These are phyloP conservation scores for Austroboletus eburneus DNA, from an alignment of 768 basidiomycete genomes.

Conservation along the genomic window DNA sequence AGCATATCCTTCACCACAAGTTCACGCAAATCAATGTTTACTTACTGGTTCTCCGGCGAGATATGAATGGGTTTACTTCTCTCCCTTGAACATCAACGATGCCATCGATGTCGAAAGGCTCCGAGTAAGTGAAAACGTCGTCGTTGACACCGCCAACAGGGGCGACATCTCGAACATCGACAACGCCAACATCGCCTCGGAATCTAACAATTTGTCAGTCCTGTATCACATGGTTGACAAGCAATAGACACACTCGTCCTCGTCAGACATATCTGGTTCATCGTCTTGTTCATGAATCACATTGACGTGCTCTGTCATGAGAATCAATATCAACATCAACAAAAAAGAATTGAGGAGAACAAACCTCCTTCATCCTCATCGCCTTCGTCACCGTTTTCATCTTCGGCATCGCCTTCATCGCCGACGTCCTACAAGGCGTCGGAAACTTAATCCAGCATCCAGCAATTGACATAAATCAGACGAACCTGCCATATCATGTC, in stretches of 20 bases:
- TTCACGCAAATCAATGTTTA: neutral
- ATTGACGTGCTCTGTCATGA: slow-evolving; percentile 43
- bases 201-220: slow-evolving; percentile 32
- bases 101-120: slow-evolving; percentile 46
- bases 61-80: slow-evolving; percentile 38
- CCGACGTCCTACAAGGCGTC: slow-evolving; percentile 45
- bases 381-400: slow-evolving; percentile 62
- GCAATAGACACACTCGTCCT: slow-evolving; percentile 50
- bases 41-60: slow-evolving; percentile 48
- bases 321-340: slow-evolving; percentile 12
- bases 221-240: neutral
- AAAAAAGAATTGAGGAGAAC: neutral
- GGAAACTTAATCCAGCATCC: slow-evolving; percentile 8
- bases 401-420: slow-evolving; percentile 49
- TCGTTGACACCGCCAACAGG: slow-evolving; percentile 34
- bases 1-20: neutral
- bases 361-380: slow-evolving; percentile 26
- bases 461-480: slow-evolving; percentile 5
- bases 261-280: slow-evolving; percentile 63
- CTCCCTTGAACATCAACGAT: slow-evolving; percentile 40
- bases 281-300: slow-evolving; percentile 61
- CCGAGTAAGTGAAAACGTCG: slow-evolving; percentile 53
- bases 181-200: slow-evolving; percentile 37
- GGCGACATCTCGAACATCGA: slow-evolving; percentile 32
- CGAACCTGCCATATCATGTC: slow-evolving; percentile 59